Conservation (phyloP, 1,139 yeast species). For the Diutina sp. region DNA sequence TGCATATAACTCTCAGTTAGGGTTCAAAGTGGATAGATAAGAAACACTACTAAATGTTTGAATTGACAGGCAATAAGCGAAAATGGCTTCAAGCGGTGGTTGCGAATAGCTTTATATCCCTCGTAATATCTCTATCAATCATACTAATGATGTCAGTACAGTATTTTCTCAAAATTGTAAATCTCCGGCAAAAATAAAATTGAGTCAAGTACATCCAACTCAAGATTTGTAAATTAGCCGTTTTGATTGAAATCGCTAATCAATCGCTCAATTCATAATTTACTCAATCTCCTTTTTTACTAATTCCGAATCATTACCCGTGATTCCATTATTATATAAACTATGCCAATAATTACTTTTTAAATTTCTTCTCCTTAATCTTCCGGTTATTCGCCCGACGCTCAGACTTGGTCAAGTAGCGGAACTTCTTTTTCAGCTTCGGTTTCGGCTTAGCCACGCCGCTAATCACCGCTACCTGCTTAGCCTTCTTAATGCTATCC, state of each 20-base stretch:
- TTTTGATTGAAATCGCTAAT: too few species aligned
- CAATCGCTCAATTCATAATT: too few species aligned
- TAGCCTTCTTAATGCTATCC: constrained; percentile 54
- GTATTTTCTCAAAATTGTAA: too few species aligned
- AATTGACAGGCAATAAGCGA: too few species aligned
- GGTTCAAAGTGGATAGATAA: not conserved
- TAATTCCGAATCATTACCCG: not conserved
- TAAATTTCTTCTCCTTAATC: constrained; percentile 20
- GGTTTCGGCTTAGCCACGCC: constrained; percentile 35
- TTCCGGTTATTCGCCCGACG: constrained; percentile 57
- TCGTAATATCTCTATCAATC: too few species aligned
- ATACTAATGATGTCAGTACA: too few species aligned
- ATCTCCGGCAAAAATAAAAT: not conserved
- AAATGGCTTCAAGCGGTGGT: too few species aligned
- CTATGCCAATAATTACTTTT: not conserved
- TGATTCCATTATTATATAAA: not conserved
- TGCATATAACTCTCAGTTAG: not conserved
- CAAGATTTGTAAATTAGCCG: too few species aligned
- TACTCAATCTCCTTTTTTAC: too few species aligned
- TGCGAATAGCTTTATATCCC: too few species aligned
- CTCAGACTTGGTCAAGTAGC: constrained; percentile 73
- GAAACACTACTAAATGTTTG: not conserved
- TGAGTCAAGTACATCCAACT: too few species aligned
- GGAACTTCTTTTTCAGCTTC: constrained; percentile 53
- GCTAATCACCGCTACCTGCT: constrained; percentile 56